These are phyloP conservation scores for Glycyrrhiza uralensis DNA, from an alignment of 306 rosid genomes.

Conservation along the genomic window DNA sequence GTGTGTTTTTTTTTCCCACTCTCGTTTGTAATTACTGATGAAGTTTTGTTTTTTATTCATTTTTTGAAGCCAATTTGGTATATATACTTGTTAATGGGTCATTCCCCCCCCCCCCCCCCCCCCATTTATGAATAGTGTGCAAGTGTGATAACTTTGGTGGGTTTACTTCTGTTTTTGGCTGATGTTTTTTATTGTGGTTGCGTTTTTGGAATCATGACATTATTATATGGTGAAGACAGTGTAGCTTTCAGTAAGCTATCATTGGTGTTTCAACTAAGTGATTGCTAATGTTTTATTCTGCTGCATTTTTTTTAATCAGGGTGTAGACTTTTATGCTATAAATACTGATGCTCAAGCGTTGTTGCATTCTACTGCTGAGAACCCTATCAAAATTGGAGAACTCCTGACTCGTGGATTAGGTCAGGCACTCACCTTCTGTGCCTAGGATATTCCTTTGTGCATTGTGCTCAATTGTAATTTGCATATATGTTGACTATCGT, in stretches of 20 bases:
- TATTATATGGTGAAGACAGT: background rate
- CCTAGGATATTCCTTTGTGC: conserved; percentile 8
- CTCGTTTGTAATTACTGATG: background rate
- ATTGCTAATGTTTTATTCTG: conserved; percentile 30
- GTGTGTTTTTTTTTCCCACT: conserved; percentile 36
- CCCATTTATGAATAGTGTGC: background rate
- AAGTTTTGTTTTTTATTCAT: background rate
- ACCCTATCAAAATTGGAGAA: conserved; percentile 93
- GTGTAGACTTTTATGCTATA: conserved; percentile 90
- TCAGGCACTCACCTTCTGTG: conserved; percentile 31
- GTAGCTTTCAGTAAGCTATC: background rate
- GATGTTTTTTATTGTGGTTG: background rate
- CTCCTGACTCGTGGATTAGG: conserved; percentile 95
- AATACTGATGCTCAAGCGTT: conserved; percentile 92
- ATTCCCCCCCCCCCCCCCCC: background rate
- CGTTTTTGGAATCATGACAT: background rate
- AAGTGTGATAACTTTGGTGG: background rate
- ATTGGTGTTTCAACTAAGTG: background rate
- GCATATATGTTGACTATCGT: background rate
- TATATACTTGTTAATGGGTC: background rate
- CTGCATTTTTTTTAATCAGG: conserved; percentile 48
- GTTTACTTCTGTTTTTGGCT: background rate
- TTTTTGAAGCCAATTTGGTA: background rate
- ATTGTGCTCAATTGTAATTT: conserved; percentile 3
- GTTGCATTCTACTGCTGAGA: conserved; percentile 73